These are phyloP conservation scores for Apiotrichum siamense DNA, from an alignment of 1,284 basidiomycete genomes.

Conservation along the genomic window DNA sequence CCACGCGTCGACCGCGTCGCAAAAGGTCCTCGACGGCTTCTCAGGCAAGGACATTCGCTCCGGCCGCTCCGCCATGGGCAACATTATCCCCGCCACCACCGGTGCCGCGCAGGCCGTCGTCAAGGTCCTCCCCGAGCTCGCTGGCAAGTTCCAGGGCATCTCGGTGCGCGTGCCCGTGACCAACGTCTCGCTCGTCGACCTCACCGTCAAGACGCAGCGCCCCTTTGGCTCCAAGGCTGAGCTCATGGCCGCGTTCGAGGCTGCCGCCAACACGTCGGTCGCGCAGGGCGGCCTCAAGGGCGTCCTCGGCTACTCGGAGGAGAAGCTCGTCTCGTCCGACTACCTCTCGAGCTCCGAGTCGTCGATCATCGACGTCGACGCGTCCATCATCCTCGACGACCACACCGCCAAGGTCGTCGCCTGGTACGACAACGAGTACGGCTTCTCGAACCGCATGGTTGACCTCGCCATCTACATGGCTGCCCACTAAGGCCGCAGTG, in stretches of 20 bases:
- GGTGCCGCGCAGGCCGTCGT: constrained; percentile 47
- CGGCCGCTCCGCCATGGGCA: constrained; percentile 42
- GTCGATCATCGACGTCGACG: constrained; percentile 44
- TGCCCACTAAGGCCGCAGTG: constrained; percentile 5
- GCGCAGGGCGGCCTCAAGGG: constrained; percentile 24
- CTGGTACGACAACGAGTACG: constrained; percentile 48
- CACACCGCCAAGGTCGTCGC: constrained; percentile 44
- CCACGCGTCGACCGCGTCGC: constrained; percentile 47
- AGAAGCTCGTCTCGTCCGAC: constrained; percentile 48
- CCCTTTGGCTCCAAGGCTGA: constrained; percentile 41
- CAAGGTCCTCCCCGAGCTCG: constrained; percentile 47
- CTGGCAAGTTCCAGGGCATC: constrained; percentile 48
- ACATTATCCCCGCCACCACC: constrained; percentile 47
- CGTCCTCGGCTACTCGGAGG: constrained; percentile 44
- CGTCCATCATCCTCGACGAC: constrained; percentile 37
- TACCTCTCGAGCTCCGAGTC: constrained; percentile 40
- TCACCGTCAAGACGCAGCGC: constrained; percentile 43
- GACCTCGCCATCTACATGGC: constrained; percentile 19
- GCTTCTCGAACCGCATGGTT: constrained; percentile 26
- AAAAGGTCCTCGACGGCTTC: constrained; percentile 48
- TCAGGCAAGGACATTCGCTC: constrained; percentile 45
- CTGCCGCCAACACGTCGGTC: constrained; percentile 26
- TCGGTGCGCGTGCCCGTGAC: constrained; percentile 48
- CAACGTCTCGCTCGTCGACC: constrained; percentile 49
- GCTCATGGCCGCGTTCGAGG: constrained; percentile 42